Conservation (phyloP, 148 eudicot genomes). For the Talinum fruticosum region DNA sequence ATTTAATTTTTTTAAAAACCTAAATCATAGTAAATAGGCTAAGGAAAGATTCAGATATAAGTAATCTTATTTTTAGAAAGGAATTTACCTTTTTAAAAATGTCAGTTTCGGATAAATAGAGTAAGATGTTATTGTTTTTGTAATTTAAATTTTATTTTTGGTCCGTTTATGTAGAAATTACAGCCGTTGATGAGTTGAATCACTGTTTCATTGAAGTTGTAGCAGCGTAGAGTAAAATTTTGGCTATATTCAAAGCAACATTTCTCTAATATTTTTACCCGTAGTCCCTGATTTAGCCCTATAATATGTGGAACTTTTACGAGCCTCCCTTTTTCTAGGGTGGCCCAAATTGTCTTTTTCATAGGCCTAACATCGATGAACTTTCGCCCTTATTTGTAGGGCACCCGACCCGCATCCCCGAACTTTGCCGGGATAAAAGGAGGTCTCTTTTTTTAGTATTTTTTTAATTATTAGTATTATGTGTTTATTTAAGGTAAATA, state of each 20-base stretch:
- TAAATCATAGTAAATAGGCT: too few species aligned
- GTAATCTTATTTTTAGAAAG: too few species aligned
- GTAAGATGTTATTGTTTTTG: too few species aligned
- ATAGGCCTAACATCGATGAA: not conserved
- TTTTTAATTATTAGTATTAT: too few species aligned
- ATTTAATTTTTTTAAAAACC: too few species aligned
- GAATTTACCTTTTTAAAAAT: too few species aligned
- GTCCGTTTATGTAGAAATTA: not conserved
- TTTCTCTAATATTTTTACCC: not conserved
- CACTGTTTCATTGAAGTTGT: not conserved
- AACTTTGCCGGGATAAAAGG: conserved; percentile 27
- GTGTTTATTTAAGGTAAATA: too few species aligned
- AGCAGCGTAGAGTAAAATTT: not conserved
- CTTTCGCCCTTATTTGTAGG: not conserved
- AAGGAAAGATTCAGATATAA: too few species aligned
- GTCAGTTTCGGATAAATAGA: too few species aligned
- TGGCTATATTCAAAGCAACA: not conserved
- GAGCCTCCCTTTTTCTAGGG: not conserved
- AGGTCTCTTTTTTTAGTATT: not conserved
- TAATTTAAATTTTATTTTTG: too few species aligned
- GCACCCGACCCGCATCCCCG: conserved; percentile 3
- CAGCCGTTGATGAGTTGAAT: not conserved
- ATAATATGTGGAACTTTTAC: not conserved
- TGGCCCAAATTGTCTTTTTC: conserved; percentile 1
- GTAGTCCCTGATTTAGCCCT: not conserved